Percentiles rank a stretch among this genome's conserved stretches.
Conservation (phyloP, 768 basidiomycete genomes). For the Boletus eberwhitei region DNA sequence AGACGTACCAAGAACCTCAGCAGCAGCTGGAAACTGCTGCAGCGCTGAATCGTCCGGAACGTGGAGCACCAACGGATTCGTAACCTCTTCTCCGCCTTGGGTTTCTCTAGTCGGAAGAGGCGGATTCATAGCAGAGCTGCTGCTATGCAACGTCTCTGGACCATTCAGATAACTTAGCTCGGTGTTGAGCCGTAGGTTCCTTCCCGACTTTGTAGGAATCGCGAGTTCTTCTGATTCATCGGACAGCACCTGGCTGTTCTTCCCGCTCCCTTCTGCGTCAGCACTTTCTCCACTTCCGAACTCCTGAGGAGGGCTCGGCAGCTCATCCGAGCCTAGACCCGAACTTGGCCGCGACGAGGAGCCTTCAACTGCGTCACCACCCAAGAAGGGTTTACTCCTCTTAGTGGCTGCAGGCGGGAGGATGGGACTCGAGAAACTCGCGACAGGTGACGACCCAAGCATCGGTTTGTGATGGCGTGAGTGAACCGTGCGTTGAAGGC, state of each 20-base stretch:
- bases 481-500: neutral
- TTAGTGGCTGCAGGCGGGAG: neutral
- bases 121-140: neutral
- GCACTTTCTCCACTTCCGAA: constrained; percentile 12
- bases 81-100: neutral
- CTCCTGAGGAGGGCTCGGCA: constrained; percentile 13
- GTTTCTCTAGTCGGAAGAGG: neutral
- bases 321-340: constrained; percentile 12
- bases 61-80: neutral
- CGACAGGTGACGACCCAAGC: constrained; percentile 12
- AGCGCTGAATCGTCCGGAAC: neutral
- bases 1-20: neutral
- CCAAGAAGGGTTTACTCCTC: neutral
- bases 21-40: neutral
- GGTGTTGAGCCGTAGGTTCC: neutral
- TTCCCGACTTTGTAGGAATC: neutral
- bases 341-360: constrained; percentile 12
- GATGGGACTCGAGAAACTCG: constrained; percentile 21
- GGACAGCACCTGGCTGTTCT: neutral
- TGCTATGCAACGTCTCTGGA: neutral
- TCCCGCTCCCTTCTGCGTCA: constrained; percentile 10
- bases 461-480: constrained; percentile 3
- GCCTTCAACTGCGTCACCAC: constrained; percentile 4
- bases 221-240: constrained; percentile 8
- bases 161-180: neutral